Base-by-base conservation (phyloP, 495 filamentous ascomycete species). In the Podospora tetraspora region DNA sequence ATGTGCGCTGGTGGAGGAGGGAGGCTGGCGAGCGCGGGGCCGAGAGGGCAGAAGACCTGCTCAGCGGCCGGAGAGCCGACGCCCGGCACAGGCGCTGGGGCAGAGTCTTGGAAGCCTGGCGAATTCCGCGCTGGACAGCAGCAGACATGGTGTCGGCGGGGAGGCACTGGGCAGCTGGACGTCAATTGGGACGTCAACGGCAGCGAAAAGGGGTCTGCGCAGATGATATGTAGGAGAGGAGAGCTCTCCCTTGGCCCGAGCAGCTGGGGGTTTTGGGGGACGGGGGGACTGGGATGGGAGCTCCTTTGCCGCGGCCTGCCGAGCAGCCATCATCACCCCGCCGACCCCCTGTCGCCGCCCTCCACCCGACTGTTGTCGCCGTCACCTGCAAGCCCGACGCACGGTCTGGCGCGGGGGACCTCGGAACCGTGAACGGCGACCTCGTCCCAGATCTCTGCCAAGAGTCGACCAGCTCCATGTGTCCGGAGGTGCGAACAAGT, bases 11-110 rank as follows among this genome's bases (percentile, higher is more conserved):
- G 63, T 62, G 34, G 71, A 61, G 61, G 65, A 68, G 68, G 66
- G 67, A 70, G 74, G 72, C 68, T 66, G 72, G 62, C 2, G 75
- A 59, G 69, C 66, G 30, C 61, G 68, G 68, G 66, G 73, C 64
- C n/a, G 70, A 61, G 19, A 32, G 34, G 29, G 65, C 21, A 12
- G 65, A 61, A 21, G 22, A 59, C 25, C 56, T 59, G 66, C 63
- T 67, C 68, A 72, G 32, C 57, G 68, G 68, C n/a, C 68, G 70
- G 58, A 74, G 64, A 64, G 70, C 68, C 64, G 73, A 72, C 56
- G 59, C 57, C 64, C 64, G 68, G 70, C 68, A 69, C 32, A 62
- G 30, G 34, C 66, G 63, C 61, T 63, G 69, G 57, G 70, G 69
- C 59, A 74, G 70, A 11, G 29, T 65, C 57, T 32, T 60, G 27